Base-by-base conservation (phyloP, 306 rosid species). In the Potentilla sterilis region DNA sequence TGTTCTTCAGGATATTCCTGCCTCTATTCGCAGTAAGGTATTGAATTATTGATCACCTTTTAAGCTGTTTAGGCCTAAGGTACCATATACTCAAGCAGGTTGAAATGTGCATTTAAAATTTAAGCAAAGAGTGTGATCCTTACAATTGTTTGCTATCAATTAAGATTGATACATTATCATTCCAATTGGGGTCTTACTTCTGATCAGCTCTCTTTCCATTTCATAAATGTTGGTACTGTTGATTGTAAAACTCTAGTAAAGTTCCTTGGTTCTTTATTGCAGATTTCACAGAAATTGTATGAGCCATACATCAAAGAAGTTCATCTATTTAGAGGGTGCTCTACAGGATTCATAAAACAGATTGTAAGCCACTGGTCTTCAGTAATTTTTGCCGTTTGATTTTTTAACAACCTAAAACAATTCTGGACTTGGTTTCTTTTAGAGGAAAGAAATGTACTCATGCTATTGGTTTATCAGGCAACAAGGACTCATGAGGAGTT, bases 281-380 rank as follows among this genome's bases (percentile, higher is more conserved):
- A 88, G 96, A 81, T 90, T 79, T 85, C 86, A 37, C 77, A 86
- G 63, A 83, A 73, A 73, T 81, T 90, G 66, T 83, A 90, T 65
- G 89, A 84, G 80, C 75, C 86, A 9, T 83, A 75, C 76, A 58
- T 90, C 78, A 78, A 86, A 63, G 62, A 81, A 67, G 90, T 83
- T 76, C 47, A 71, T 57, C 81, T 90, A 68, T 87, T 88, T 81
- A 88, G 74, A 71, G 89, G 88, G 6, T 90, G 92, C 81, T 88
- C 96, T 24, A 14, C 40, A 3, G 89, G 83, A 77, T 88, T 88
- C 87, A 81, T 90, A n/a, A 90, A 83, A 82, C 87, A 81, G 69
- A 83, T 86, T 71, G 90, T 90, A 84, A 81, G 92, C 48, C 75
- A 46, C 21, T 75, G n/a, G 12, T 49, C 47, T 51, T 71, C 37